Evolutionary conservation across 345 rosid species (phyloP).

Genomic region (Linum tenue): DNA sequence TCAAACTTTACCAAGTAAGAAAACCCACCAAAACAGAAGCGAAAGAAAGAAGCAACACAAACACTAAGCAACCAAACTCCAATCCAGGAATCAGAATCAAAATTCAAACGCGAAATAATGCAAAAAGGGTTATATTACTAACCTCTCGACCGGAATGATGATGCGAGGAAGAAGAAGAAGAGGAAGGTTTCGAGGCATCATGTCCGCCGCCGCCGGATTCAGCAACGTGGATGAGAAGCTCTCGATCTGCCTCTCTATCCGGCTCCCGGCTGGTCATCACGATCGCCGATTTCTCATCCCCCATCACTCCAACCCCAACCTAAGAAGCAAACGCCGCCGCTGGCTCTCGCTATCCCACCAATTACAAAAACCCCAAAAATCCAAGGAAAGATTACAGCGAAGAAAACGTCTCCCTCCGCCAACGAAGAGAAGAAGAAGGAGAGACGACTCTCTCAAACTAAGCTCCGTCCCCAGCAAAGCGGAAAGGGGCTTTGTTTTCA

Average conservation of each 20-base stretch:
- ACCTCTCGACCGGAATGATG: slow-evolving; percentile 90
- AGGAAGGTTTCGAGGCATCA: slow-evolving; percentile 52
- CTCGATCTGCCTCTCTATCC: slow-evolving; percentile 59
- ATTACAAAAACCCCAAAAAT: not conserved
- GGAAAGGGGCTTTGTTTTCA: not conserved
- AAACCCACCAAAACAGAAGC: not conserved
- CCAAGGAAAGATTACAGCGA: not conserved
- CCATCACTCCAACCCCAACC: slow-evolving; percentile 32
- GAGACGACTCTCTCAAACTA: not conserved
- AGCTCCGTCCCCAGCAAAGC: not conserved
- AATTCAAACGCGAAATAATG: not conserved
- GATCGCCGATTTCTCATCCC: slow-evolving; percentile 66
- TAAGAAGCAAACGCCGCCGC: slow-evolving; percentile 11
- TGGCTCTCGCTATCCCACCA: not conserved
- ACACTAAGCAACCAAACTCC: not conserved
- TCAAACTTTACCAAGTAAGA: not conserved
- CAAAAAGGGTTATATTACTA: not conserved
- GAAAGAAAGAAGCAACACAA: too few species aligned
- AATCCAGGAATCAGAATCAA: not conserved
- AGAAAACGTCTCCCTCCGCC: not conserved
- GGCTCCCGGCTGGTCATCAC: slow-evolving; percentile 46
- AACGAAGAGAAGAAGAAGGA: not conserved
- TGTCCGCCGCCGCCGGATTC: slow-evolving; percentile 33
- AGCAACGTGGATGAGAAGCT: slow-evolving; percentile 71
- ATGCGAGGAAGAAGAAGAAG: slow-evolving; percentile 47